Percentiles rank a stretch among this genome's conserved stretches.
These are phyloP conservation scores for Geosmithia flava DNA, from an alignment of 2,329 filamentous ascomycete species.

Conservation along the genomic window DNA sequence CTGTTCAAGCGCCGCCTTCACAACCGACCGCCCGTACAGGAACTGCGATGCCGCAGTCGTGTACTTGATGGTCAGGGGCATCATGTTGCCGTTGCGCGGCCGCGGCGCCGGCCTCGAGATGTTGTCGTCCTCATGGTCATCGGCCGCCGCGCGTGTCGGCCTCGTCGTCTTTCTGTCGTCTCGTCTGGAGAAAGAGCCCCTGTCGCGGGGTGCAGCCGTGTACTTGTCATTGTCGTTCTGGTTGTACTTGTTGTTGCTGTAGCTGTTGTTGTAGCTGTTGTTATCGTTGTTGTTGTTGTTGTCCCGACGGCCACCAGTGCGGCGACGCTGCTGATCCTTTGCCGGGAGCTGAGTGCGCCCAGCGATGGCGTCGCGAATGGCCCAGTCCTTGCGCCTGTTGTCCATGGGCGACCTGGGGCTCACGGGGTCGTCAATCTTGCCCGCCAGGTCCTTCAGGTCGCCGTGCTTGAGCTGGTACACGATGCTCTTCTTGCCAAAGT, in stretches of 20 bases:
- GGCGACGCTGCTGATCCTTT: too few species aligned
- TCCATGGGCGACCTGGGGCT: background rate
- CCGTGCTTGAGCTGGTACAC: slow-evolving; percentile 42
- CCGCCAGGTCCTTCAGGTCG: slow-evolving; percentile 17
- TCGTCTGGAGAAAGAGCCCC: background rate
- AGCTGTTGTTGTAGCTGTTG: too few species aligned
- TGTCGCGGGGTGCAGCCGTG: background rate
- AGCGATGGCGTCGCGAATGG: background rate
- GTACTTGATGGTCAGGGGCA: slow-evolving; percentile 33
- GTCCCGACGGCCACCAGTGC: background rate
- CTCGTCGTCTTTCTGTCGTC: background rate
- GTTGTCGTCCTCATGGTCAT: background rate
- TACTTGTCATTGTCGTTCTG: too few species aligned
- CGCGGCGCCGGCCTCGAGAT: slow-evolving; percentile 2
- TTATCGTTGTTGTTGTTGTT: background rate
- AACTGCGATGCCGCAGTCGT: slow-evolving; percentile 86
- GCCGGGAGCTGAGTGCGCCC: background rate
- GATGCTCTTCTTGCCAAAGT: slow-evolving; percentile 42
- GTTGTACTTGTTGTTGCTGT: too few species aligned
- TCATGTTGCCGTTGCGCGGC: slow-evolving; percentile 16
- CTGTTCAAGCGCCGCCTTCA: slow-evolving; percentile 62
- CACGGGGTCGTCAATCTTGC: slow-evolving; percentile 6
- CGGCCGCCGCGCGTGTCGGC: too few species aligned
- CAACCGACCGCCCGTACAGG: slow-evolving; percentile 72
- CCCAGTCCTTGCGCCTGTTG: background rate